Evolutionary conservation across 305 asterid genomes (phyloP).

Genomic region (Rubia balearica): DNA sequence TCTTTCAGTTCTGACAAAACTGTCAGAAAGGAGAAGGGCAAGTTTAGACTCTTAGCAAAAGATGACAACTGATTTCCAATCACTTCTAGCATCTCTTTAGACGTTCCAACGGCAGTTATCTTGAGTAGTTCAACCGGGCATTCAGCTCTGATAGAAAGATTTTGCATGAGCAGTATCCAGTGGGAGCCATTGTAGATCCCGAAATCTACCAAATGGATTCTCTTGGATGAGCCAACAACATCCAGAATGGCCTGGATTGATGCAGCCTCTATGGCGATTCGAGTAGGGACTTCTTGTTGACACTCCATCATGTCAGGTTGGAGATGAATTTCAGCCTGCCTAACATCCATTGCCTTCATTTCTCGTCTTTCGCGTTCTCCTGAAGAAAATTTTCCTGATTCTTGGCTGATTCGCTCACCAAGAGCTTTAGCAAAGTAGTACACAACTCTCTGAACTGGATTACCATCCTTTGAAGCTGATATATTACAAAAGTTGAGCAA

Average conservation of each 20-base stretch:
- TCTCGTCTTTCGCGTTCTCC: not conserved
- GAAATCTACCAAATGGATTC: constrained; percentile 18
- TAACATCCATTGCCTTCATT: constrained; percentile 11
- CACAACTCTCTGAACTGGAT: constrained; percentile 29
- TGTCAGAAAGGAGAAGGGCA: constrained; percentile 22
- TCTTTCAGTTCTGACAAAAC: constrained; percentile 22
- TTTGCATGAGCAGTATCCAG: constrained; percentile 12
- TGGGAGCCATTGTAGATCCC: constrained; percentile 13
- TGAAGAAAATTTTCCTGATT: constrained; percentile 6
- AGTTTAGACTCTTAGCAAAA: constrained; percentile 27
- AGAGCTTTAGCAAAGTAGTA: constrained; percentile 26
- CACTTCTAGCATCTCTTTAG: constrained; percentile 19
- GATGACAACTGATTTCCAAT: constrained; percentile 24
- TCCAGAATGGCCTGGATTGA: constrained; percentile 14
- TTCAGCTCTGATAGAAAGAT: not conserved
- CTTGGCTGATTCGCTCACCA: constrained; percentile 19
- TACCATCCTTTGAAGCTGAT: constrained; percentile 17
- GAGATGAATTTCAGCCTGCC: constrained; percentile 3
- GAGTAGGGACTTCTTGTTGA: constrained; percentile 25
- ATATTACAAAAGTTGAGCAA: constrained; percentile 16
- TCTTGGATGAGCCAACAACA: constrained; percentile 1
- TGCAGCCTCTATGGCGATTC: constrained; percentile 15
- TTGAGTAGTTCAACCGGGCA: constrained; percentile 24
- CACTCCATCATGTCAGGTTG: constrained; percentile 12
- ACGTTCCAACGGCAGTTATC: constrained; percentile 36